These are phyloP conservation scores for Hirsutella thompsonii DNA, from an alignment of 2,329 filamentous ascomycete genomes.

Conservation along the genomic window DNA sequence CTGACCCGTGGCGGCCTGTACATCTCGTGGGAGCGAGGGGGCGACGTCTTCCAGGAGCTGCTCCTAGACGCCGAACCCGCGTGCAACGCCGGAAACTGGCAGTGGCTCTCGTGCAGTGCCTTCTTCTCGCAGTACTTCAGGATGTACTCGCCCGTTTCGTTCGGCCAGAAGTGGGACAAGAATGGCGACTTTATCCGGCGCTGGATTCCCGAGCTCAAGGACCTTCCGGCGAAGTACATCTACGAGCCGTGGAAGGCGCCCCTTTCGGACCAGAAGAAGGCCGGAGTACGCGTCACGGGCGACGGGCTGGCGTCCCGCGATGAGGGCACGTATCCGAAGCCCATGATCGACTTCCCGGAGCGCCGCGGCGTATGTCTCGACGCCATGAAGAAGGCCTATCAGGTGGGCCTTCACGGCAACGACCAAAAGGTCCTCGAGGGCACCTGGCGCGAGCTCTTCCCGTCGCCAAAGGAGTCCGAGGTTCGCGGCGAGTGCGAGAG, in stretches of 20 bases:
- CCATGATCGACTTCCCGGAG: conserved; percentile 64
- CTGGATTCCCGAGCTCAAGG: conserved; percentile 54
- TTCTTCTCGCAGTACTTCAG: conserved; percentile 64
- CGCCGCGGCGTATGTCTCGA: conserved; percentile 49
- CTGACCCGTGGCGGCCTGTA: conserved; percentile 71
- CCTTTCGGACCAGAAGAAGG: conserved; percentile 53
- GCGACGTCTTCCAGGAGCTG: conserved; percentile 66
- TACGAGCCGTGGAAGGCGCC: conserved; percentile 72
- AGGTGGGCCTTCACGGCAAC: conserved; percentile 50
- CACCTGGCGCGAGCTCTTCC: conserved; percentile 35
- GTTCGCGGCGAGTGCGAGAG: conserved; percentile 24
- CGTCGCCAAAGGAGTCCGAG: conserved; percentile 20
- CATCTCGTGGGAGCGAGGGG: conserved; percentile 65
- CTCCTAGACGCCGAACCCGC: conserved; percentile 64
- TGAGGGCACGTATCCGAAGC: conserved; percentile 51
- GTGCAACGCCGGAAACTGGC: conserved; percentile 67
- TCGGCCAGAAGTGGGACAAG: conserved; percentile 65
- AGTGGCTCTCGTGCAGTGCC: conserved; percentile 64
- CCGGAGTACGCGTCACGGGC: conserved; percentile 47
- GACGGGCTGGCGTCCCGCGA: conserved; percentile 30
- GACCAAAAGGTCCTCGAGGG: conserved; percentile 49
- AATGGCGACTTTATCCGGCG: conserved; percentile 49
- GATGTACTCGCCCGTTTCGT: conserved; percentile 57
- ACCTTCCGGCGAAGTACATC: conserved; percentile 55
- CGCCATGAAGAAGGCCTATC: conserved; percentile 59